A percentile compares a stretch with the other conserved stretches of the same genome.
phyloP scores from a whole-genome alignment of 1,139 yeast genomes.

The Blastobotrys niveus region DNA sequence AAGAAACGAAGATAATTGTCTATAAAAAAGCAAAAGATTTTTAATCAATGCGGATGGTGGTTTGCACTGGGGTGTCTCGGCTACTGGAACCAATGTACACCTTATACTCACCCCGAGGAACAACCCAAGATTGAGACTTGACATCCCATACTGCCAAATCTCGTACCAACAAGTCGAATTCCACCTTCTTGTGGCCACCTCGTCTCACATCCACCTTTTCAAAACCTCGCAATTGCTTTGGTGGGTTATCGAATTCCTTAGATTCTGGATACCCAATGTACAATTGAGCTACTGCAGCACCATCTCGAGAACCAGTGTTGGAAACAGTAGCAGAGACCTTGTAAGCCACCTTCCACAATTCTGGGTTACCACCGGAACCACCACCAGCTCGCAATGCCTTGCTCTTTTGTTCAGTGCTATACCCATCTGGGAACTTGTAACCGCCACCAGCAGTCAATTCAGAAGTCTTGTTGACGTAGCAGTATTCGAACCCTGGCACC shows the following conservation, averaged over 20 bases:
- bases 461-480: slow-evolving; percentile 25
- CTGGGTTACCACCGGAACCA: slow-evolving; percentile 51
- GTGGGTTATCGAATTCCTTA: slow-evolving; percentile 40
- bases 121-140: slow-evolving; percentile 55
- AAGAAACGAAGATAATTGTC: neutral
- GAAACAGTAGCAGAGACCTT: slow-evolving; percentile 45
- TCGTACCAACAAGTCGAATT: slow-evolving; percentile 47
- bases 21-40: neutral
- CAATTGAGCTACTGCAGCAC: slow-evolving; percentile 53
- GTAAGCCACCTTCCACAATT: slow-evolving; percentile 43
- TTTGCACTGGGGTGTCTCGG: slow-evolving; percentile 43
- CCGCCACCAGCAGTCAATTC: slow-evolving; percentile 28
- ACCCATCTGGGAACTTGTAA: slow-evolving; percentile 51
- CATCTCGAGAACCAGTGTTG: slow-evolving; percentile 48
- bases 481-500: slow-evolving; percentile 26
- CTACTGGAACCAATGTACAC: slow-evolving; percentile 51
- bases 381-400: slow-evolving; percentile 47
- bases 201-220: slow-evolving; percentile 50
- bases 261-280: slow-evolving; percentile 51
- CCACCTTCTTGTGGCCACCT: slow-evolving; percentile 39
- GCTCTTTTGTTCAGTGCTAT: slow-evolving; percentile 37
- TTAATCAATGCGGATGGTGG: slow-evolving; percentile 3
- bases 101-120: slow-evolving; percentile 53
- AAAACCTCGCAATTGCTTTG: slow-evolving; percentile 52
- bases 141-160: slow-evolving; percentile 60